phyloP scores from a whole-genome alignment of 305 asterid species.

The Andrographis paniculata region DNA sequence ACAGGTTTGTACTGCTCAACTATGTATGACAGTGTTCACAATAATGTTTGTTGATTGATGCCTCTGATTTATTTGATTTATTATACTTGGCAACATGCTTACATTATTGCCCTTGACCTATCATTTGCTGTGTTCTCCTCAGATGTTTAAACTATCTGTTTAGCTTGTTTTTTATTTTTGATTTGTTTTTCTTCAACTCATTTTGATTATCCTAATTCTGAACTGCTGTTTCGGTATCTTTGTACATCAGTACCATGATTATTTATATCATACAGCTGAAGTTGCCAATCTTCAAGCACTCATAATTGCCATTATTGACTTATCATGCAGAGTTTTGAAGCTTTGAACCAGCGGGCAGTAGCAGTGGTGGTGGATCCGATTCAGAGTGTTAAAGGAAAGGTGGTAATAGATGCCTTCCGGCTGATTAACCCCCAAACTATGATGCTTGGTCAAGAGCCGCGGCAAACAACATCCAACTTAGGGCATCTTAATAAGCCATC shows the following conservation, averaged over 20 bases:
- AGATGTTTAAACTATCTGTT: too few relatives aligned
- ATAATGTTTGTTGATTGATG: too few relatives aligned
- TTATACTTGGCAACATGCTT: too few relatives aligned
- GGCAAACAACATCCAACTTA: slow-evolving; percentile 93
- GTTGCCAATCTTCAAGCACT: too few relatives aligned
- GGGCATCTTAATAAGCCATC: slow-evolving; percentile 98
- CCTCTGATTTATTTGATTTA: too few relatives aligned
- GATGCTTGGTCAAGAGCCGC: slow-evolving; percentile 99
- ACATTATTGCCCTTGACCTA: too few relatives aligned
- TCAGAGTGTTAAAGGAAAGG: slow-evolving; percentile 99
- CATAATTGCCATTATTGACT: slow-evolving; percentile 9
- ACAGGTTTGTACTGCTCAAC: slow-evolving; percentile 47
- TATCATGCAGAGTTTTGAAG: slow-evolving; percentile 86
- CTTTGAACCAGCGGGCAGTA: slow-evolving; percentile 93
- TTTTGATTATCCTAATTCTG: too few relatives aligned
- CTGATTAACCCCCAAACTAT: slow-evolving; percentile 94
- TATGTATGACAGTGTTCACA: neutral
- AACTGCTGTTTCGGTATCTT: neutral
- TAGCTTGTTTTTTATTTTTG: neutral
- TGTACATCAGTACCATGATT: neutral
- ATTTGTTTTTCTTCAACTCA: neutral
- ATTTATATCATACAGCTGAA: slow-evolving; percentile 6
- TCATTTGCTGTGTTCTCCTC: too few relatives aligned
- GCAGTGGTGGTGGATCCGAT: slow-evolving; percentile 99
- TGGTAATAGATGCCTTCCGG: slow-evolving; percentile 94